These are phyloP conservation scores for Penicillium coffeae DNA, from an alignment of 495 filamentous ascomycete genomes.

Conservation along the genomic window DNA sequence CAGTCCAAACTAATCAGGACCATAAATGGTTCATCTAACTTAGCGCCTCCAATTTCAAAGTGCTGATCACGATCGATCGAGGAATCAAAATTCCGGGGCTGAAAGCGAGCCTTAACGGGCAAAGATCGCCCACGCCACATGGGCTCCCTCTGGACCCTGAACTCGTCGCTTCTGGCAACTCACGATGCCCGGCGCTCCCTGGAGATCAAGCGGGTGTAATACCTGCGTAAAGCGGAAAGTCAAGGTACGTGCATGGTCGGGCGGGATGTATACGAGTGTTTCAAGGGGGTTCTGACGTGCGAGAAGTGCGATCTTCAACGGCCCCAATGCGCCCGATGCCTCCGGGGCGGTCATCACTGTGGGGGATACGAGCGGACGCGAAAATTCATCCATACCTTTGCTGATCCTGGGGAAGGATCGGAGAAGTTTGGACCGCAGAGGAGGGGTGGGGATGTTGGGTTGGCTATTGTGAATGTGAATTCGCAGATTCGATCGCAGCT, in stretches of 20 bases:
- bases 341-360: slow-evolving; percentile 11
- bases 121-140: background rate
- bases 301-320: slow-evolving; percentile 12
- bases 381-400: slow-evolving; percentile 13
- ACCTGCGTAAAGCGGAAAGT: slow-evolving; percentile 8
- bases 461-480: slow-evolving; percentile 12
- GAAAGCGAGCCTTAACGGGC: background rate
- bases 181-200: background rate
- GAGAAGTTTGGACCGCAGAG: background rate
- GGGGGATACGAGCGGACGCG: slow-evolving; percentile 6
- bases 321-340: slow-evolving; percentile 12
- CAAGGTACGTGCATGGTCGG: slow-evolving; percentile 4
- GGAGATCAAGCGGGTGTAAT: background rate
- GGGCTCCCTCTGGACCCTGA: background rate
- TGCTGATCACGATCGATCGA: too few relatives aligned
- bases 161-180: background rate
- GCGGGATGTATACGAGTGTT: too few relatives aligned
- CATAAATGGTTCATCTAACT: too few relatives aligned
- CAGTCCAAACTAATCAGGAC: too few relatives aligned
- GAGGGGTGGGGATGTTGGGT: background rate
- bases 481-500: slow-evolving; percentile 14
- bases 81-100: background rate
- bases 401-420: background rate
- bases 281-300: too few relatives aligned
- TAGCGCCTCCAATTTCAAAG: too few relatives aligned